A percentile compares a stretch with the other conserved stretches of the same genome.
Conservation (phyloP, 257 asterid species). For the Solanum etuberosum region DNA sequence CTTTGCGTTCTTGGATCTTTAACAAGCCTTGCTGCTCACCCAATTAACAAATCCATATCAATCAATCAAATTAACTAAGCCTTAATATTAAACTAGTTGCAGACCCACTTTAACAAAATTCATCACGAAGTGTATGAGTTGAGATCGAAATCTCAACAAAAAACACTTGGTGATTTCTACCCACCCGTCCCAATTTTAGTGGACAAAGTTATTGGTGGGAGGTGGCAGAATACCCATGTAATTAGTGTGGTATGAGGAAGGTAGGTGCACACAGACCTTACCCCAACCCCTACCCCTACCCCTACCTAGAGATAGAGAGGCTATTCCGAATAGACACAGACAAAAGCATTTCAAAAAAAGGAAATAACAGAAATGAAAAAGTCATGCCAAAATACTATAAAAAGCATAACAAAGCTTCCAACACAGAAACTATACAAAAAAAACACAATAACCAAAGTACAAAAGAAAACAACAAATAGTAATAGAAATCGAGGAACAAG, state of each 20-base stretch:
- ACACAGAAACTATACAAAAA: neutral
- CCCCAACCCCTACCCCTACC: neutral
- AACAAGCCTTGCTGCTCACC: slow-evolving; percentile 47
- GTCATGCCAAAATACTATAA: neutral
- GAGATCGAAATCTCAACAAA: neutral
- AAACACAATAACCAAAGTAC: neutral
- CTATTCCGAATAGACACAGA: neutral
- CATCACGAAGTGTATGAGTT: neutral
- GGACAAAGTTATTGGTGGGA: neutral
- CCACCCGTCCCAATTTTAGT: neutral
- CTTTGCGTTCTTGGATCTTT: slow-evolving; percentile 49
- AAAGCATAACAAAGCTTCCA: neutral
- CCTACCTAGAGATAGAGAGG: neutral
- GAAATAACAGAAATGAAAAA: neutral
- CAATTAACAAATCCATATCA: neutral
- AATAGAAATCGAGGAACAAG: neutral
- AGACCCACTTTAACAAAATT: neutral
- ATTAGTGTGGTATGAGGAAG: neutral
- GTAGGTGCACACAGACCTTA: neutral
- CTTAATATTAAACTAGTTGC: neutral
- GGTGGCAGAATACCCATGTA: neutral
- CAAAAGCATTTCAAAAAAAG: neutral
- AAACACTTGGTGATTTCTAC: neutral
- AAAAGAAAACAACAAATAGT: neutral
- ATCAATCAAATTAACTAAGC: neutral